These are phyloP conservation scores for Pyrenophora tritici-repentis DNA, from an alignment of 2,329 filamentous ascomycete species.

Conservation along the genomic window DNA sequence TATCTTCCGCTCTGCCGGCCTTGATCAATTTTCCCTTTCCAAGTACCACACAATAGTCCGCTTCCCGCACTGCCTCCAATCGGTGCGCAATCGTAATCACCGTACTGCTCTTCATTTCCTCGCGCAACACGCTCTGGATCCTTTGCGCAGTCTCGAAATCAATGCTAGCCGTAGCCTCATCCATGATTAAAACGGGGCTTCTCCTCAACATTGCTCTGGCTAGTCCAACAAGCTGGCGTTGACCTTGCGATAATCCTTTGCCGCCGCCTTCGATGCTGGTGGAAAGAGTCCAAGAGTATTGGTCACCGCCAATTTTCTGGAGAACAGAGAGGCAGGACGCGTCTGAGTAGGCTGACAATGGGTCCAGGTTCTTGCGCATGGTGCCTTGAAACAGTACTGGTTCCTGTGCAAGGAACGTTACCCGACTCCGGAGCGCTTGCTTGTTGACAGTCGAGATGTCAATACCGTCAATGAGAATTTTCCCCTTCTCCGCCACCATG, in stretches of 20 bases:
- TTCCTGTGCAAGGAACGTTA: constrained; percentile 71
- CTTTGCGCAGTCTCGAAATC: constrained; percentile 64
- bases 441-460: constrained; percentile 64
- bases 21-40: constrained; percentile 56
- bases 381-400: constrained; percentile 67
- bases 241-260: constrained; percentile 66
- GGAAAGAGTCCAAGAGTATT: constrained; percentile 59
- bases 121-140: constrained; percentile 60
- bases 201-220: constrained; percentile 65
- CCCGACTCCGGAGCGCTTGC: constrained; percentile 63
- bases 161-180: constrained; percentile 69
- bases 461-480: constrained; percentile 64
- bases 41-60: constrained; percentile 61
- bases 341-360: constrained; percentile 62
- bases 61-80: constrained; percentile 64
- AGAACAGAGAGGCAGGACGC: constrained; percentile 60
- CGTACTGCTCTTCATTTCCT: constrained; percentile 63
- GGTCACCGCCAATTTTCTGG: constrained; percentile 58
- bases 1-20: constrained; percentile 40
- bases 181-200: constrained; percentile 67
- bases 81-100: constrained; percentile 70
- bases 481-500: constrained; percentile 59
- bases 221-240: constrained; percentile 68
- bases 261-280: constrained; percentile 65
- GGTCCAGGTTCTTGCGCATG: constrained; percentile 67